Conservation (phyloP, 345 rosid species). For the Turritis glabra region DNA sequence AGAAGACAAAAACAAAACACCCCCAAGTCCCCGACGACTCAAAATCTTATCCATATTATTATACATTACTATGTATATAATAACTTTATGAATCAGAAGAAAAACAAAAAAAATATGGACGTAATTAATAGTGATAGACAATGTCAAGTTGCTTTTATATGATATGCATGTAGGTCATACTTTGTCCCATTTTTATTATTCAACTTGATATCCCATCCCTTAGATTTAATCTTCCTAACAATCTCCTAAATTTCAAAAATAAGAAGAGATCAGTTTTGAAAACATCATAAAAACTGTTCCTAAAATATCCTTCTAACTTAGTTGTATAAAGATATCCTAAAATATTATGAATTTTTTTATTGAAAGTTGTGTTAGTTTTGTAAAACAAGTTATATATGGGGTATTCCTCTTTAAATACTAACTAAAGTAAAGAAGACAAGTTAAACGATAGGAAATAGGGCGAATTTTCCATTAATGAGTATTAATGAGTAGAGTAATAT, state of each 20-base stretch:
- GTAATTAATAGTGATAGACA: slow-evolving; percentile 30
- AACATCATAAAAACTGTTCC: not conserved
- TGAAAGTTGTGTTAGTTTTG: not conserved
- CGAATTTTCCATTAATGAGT: not conserved
- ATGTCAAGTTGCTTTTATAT: slow-evolving; percentile 38
- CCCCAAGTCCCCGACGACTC: slow-evolving; percentile 36
- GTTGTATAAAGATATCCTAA: not conserved
- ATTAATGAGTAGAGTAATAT: slow-evolving; percentile 33
- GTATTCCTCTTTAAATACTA: not conserved
- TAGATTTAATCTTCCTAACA: not conserved
- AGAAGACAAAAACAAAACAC: slow-evolving; percentile 38
- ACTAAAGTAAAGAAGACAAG: slow-evolving; percentile 10
- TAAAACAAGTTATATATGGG: not conserved
- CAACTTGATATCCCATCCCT: slow-evolving; percentile 19
- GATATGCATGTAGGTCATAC: slow-evolving; percentile 40
- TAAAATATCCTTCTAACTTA: not conserved
- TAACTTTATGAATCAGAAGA: slow-evolving; percentile 11
- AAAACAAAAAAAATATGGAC: slow-evolving; percentile 30
- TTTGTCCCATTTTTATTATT: slow-evolving; percentile 31
- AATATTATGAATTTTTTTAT: not conserved
- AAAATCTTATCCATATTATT: slow-evolving; percentile 33
- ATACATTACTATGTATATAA: slow-evolving; percentile 12
- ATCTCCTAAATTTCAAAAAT: not conserved
- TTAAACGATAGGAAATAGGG: not conserved
- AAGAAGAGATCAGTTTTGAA: not conserved